Evolutionary conservation across 768 basidiomycete species (phyloP), one percentile per base, ranked within the genome.

Genomic region (Collybia nuda): DNA sequence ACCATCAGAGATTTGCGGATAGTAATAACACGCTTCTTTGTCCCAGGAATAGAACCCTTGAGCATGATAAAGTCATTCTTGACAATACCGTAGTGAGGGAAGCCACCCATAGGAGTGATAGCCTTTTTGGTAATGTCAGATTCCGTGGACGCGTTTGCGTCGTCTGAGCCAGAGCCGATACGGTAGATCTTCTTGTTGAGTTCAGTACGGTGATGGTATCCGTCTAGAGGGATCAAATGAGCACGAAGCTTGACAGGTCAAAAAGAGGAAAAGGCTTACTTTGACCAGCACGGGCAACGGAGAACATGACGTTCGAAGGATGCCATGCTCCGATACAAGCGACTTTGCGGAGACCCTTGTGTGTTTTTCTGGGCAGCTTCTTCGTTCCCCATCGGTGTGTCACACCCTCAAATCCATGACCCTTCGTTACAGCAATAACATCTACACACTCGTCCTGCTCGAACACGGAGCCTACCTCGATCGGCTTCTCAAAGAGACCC

Each of bases 281-380:
- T 89, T 98, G 96, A 91, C 97, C 97, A 61, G 97, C 95, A 81
- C 97, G 95, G 54, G 95, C 97, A 63, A 99, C 97, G n/a, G 94
- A 95, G 86, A 93, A 98, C 96, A 98, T 98, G 84, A 99, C 97
- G 77, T 96, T 97, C 64, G 88, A 89, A 69, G 93, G 94, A 81
- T 96, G 93, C 93, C 93, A 96, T 68, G 93, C 94, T 75, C 93
- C 93, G 60, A 95, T 94, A 82, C 93, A 96, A 67, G 96, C 96
- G 56, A 99, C 97, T 80, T 99, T 98, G 72, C 96, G 90, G 65
- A 98, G 91, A 90, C 97, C 97, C 74, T 97, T 95, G 84, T 99
- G 97, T 48, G 97, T 98, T 81, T 98, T 98, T 62, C 95, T 82
- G 52, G 95, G 95, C 50, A 98, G 84, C 78, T 96, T 95, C 85